Percentiles rank a stretch among this genome's conserved stretches.
Conservation (phyloP, 2,329 filamentous ascomycete species). For the Pseudogymnoascus sp. region DNA sequence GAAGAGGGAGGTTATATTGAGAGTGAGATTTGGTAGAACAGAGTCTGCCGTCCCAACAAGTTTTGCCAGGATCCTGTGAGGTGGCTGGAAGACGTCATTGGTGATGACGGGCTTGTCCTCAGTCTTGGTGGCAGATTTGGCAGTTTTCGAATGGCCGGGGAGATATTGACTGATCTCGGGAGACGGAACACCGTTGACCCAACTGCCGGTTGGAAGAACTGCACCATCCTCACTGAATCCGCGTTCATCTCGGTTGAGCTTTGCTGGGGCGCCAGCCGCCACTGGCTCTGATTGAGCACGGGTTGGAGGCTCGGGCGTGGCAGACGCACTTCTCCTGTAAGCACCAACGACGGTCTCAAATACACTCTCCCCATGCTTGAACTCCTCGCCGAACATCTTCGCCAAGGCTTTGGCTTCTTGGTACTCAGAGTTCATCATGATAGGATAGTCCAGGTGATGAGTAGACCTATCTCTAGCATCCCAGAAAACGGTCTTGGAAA, state of each 20-base stretch:
- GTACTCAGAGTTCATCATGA: conserved; percentile 55
- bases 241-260: conserved; percentile 26
- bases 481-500: conserved; percentile 54
- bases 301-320: conserved; percentile 15
- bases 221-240: conserved; percentile 16
- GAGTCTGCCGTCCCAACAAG: conserved; percentile 62
- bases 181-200: conserved; percentile 5
- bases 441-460: conserved; percentile 56
- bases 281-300: conserved; percentile 24
- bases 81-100: conserved; percentile 21
- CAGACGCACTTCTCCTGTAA: conserved; percentile 19
- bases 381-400: conserved; percentile 43
- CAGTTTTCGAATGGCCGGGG: not conserved
- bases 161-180: conserved; percentile 1
- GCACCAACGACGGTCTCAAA: conserved; percentile 25
- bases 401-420: conserved; percentile 50
- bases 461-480: conserved; percentile 44
- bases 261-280: conserved; percentile 18
- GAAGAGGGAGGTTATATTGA: conserved; percentile 60
- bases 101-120: not conserved
- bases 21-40: conserved; percentile 51
- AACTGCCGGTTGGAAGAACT: not conserved
- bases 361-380: conserved; percentile 46
- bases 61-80: conserved; percentile 50
- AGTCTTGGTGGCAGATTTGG: not conserved